phyloP scores from a whole-genome alignment of 495 filamentous ascomycete genomes.

The Penicillium malachiteum region DNA sequence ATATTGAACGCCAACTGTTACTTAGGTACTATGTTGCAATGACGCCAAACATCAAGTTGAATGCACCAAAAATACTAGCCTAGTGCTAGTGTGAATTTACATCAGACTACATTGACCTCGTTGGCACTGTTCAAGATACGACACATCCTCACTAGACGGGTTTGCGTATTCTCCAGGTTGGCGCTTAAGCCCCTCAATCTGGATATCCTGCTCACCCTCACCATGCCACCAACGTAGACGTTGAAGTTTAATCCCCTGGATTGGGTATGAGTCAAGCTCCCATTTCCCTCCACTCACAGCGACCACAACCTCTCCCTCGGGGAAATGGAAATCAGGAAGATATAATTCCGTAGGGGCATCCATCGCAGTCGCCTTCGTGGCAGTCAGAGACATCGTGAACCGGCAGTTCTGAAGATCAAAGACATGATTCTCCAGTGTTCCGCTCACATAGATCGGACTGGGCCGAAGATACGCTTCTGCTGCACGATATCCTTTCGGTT shows the following conservation, averaged over 20 bases:
- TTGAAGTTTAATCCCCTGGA: slow-evolving; percentile 65
- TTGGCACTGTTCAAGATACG: slow-evolving; percentile 61
- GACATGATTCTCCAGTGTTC: slow-evolving; percentile 61
- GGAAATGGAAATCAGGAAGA: slow-evolving; percentile 92
- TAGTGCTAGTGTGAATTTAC: slow-evolving; percentile 30
- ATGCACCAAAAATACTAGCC: too few species aligned
- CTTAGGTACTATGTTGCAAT: too few species aligned
- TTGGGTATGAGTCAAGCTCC: slow-evolving; percentile 72
- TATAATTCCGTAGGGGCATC: slow-evolving; percentile 78
- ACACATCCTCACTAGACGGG: slow-evolving; percentile 54
- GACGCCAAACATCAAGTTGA: too few species aligned
- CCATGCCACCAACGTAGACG: slow-evolving; percentile 87
- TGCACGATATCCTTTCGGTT: slow-evolving; percentile 74
- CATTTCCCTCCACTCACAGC: slow-evolving; percentile 84
- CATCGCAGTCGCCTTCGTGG: slow-evolving; percentile 48
- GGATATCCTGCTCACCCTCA: slow-evolving; percentile 77
- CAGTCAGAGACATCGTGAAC: slow-evolving; percentile 68
- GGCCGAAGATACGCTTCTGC: slow-evolving; percentile 91
- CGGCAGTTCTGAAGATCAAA: slow-evolving; percentile 77
- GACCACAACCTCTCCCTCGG: slow-evolving; percentile 63
- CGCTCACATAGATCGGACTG: slow-evolving; percentile 72
- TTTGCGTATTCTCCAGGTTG: slow-evolving; percentile 45
- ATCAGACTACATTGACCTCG: slow-evolving; percentile 51
- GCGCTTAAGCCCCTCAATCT: slow-evolving; percentile 69
- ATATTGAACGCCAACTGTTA: too few species aligned